Conservation (phyloP, 768 basidiomycete species). For the Termitomyces sp. region DNA sequence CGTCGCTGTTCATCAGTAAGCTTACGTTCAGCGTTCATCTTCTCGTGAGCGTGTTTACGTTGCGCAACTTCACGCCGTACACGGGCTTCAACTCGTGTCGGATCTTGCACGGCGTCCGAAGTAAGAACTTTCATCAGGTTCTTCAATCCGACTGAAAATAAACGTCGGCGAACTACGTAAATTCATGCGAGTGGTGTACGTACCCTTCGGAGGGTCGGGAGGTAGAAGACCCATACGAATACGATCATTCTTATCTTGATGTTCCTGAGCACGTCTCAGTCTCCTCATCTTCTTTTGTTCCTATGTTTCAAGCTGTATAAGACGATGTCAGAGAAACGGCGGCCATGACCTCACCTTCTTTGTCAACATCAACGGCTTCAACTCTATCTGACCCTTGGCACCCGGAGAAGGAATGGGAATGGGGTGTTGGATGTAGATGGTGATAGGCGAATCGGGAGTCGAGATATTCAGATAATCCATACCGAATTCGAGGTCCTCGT, state of each 20-base stretch:
- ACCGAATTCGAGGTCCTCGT: constrained; percentile 65
- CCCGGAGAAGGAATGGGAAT: constrained; percentile 91
- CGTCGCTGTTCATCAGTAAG: constrained; percentile 85
- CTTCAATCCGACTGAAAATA: constrained; percentile 69
- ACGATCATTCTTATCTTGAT: constrained; percentile 92
- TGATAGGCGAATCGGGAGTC: constrained; percentile 68
- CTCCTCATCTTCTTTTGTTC: constrained; percentile 98
- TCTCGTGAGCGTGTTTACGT: constrained; percentile 85
- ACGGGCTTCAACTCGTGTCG: constrained; percentile 94
- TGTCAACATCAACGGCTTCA: constrained; percentile 89
- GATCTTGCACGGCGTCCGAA: constrained; percentile 94
- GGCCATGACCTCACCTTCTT: constrained; percentile 56
- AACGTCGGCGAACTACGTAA: neutral
- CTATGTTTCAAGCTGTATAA: constrained; percentile 24
- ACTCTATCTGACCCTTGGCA: constrained; percentile 72
- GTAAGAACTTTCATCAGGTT: constrained; percentile 98
- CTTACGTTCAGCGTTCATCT: constrained; percentile 90
- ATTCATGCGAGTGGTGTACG: constrained; percentile 11
- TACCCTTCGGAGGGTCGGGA: constrained; percentile 93
- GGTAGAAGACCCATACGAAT: constrained; percentile 95
- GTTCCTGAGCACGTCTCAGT: constrained; percentile 76
- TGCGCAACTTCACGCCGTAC: constrained; percentile 91
- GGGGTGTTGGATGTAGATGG: constrained; percentile 92
- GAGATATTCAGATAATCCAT: constrained; percentile 58
- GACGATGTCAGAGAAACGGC: neutral